Evolutionary conservation across 345 rosid genomes (phyloP), one percentile per base, ranked within the genome.

Genomic region (Leavenworthia alabamica): DNA sequence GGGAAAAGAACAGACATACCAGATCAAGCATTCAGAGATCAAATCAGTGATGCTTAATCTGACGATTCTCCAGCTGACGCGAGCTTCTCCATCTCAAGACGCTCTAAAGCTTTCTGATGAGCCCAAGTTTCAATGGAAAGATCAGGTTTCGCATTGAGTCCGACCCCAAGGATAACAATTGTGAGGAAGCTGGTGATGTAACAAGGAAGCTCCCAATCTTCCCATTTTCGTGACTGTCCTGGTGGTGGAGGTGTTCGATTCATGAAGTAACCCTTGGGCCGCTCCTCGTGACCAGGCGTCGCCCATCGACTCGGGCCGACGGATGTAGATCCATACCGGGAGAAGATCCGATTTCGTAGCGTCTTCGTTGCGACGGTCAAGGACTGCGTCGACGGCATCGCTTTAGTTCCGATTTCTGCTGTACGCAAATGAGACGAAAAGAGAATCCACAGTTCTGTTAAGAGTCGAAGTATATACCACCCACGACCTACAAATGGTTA

Each of bases 51-150:
- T 12, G 3, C 59, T 71, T 39, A 76, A 68, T 61, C 73, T 12
- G 75, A 64, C 0, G 70, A 56, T 17, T 68, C 70, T 55, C 70
- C 70, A 0, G 31, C 77, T 4, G 70, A 46, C 8, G 79, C 71
- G 36, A 71, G 63, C 60, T 82, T 82, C 84, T 92, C 96, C 80
- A 66, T 52, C 75, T 86, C 73, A 29, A 89, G 89, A 22, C 97
- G 86, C 56, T 86, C 96, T 12, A 89, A 77, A 36, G 99, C 99
- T 71, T 93, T 93, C 80, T 87, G 81, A 76, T 93, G 97, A 15
- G 95, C 99, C 99, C 99, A 93, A 53, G 96, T 93, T 82, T 93
- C 99, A 73, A 93, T 89, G 29, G 97, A 79, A 61, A 93, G 96
- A 85, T 93, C 98, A 53, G 98, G 98, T 77, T 92, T 92, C 41